Evolutionary conservation across 179 eudicot species (phyloP).

Genomic region (Spergularia azorica): DNA sequence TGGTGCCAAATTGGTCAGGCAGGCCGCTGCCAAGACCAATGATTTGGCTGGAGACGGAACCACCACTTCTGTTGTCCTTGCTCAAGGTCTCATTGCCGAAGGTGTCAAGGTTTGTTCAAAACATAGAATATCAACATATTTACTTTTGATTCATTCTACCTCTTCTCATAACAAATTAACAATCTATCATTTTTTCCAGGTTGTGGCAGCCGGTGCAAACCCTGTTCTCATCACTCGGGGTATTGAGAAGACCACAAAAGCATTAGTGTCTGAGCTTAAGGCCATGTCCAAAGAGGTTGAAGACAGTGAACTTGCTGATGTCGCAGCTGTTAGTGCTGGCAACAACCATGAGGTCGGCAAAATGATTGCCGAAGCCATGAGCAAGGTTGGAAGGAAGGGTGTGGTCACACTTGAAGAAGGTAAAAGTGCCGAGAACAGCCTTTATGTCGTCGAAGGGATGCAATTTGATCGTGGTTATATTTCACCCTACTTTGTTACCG

Average conservation of each 20-base stretch:
- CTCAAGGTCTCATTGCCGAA: constrained; percentile 86
- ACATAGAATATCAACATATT: too few species aligned
- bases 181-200: constrained; percentile 58
- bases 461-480: constrained; percentile 95
- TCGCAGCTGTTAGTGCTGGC: constrained; percentile 99
- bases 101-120: constrained; percentile 99
- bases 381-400: constrained; percentile 95
- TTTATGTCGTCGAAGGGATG: constrained; percentile 36
- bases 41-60: constrained; percentile 98
- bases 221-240: constrained; percentile 95
- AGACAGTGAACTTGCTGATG: constrained; percentile 92
- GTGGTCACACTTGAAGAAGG: constrained; percentile 97
- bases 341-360: constrained; percentile 77
- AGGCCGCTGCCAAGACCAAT: constrained; percentile 93
- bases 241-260: constrained; percentile 88
- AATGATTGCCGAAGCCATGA: constrained; percentile 98
- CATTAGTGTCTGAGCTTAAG: constrained; percentile 80
- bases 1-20: constrained; percentile 98
- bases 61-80: constrained; percentile 88
- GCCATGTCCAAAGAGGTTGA: constrained; percentile 94
- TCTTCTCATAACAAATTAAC: too few species aligned
- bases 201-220: constrained; percentile 97
- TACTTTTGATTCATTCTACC: too few species aligned
- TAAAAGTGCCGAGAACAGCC: constrained; percentile 65
- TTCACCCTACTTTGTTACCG: constrained; percentile 95